phyloP scores from a whole-genome alignment of 2,329 filamentous ascomycete species.

The Macrophomina phaseolina region DNA sequence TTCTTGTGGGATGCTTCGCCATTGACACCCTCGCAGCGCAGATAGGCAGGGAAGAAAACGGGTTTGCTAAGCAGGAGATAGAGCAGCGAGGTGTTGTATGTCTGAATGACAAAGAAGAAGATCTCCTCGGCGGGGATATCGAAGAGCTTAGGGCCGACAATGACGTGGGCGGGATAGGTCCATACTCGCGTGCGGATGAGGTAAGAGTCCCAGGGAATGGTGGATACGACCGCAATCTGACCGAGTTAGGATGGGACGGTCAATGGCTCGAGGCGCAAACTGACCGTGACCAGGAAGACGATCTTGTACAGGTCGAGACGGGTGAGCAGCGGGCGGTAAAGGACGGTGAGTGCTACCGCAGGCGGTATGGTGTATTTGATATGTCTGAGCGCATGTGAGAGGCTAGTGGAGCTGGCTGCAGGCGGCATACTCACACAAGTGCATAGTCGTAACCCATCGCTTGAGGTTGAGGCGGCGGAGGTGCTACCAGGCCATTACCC shows the following conservation, averaged over 20 bases:
- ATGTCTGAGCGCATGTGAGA: constrained; percentile 54
- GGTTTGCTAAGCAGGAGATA: constrained; percentile 72
- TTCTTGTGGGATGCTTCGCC: background rate
- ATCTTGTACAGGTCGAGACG: constrained; percentile 68
- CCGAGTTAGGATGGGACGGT: constrained; percentile 33
- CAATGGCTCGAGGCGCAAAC: constrained; percentile 4
- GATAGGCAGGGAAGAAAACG: constrained; percentile 60
- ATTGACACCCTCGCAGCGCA: constrained; percentile 49
- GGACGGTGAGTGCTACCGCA: constrained; percentile 62
- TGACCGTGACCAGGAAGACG: constrained; percentile 60
- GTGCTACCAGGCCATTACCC: constrained; percentile 29
- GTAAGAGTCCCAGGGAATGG: constrained; percentile 79
- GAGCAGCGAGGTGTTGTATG: constrained; percentile 72
- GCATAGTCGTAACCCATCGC: constrained; percentile 67
- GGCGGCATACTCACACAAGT: constrained; percentile 59
- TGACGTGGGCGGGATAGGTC: constrained; percentile 71
- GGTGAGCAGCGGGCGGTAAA: constrained; percentile 67
- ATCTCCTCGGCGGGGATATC: constrained; percentile 74
- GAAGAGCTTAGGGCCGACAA: constrained; percentile 67
- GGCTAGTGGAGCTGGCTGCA: background rate
- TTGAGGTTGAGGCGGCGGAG: constrained; percentile 27
- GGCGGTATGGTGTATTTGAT: constrained; percentile 71
- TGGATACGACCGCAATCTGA: constrained; percentile 68
- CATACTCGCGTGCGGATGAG: constrained; percentile 71
- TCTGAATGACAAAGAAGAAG: constrained; percentile 80